phyloP scores from a whole-genome alignment of 345 rosid genomes.

The Clausena lansium region DNA sequence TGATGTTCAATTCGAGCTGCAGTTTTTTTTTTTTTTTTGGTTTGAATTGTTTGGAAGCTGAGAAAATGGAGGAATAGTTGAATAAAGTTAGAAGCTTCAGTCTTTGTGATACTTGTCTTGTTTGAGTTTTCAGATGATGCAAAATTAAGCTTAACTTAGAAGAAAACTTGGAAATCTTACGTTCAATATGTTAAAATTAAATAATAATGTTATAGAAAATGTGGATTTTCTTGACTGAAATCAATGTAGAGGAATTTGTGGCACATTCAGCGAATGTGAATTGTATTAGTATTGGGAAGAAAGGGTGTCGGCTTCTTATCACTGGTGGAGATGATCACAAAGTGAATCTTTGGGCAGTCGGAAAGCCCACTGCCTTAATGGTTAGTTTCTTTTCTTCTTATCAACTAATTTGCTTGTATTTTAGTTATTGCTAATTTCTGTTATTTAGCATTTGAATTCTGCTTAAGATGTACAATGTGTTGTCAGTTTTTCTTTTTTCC shows the following conservation, averaged over 20 bases:
- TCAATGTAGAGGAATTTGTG: slow-evolving; percentile 82
- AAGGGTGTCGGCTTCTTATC: slow-evolving; percentile 65
- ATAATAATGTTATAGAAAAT: background rate
- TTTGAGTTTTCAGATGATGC: background rate
- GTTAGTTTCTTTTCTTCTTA: slow-evolving; percentile 35
- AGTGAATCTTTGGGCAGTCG: slow-evolving; percentile 93
- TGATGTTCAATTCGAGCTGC: slow-evolving; percentile 7
- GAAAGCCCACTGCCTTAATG: slow-evolving; percentile 83
- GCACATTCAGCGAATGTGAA: slow-evolving; percentile 87
- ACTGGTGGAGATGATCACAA: slow-evolving; percentile 93
- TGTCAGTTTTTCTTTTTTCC: background rate
- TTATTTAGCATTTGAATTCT: background rate
- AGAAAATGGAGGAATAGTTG: background rate
- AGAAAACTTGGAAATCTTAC: background rate
- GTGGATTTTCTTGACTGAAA: slow-evolving; percentile 47
- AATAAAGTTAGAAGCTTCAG: background rate
- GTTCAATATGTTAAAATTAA: background rate
- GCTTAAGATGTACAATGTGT: background rate
- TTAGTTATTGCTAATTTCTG: background rate
- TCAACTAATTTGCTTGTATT: background rate
- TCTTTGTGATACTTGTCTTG: background rate
- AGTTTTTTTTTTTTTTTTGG: background rate
- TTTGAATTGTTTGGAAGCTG: slow-evolving; percentile 13
- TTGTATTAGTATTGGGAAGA: slow-evolving; percentile 79
- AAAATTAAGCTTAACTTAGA: slow-evolving; percentile 2